Conservation (phyloP, 208 protist genomes). For the Crithidia bombi region DNA sequence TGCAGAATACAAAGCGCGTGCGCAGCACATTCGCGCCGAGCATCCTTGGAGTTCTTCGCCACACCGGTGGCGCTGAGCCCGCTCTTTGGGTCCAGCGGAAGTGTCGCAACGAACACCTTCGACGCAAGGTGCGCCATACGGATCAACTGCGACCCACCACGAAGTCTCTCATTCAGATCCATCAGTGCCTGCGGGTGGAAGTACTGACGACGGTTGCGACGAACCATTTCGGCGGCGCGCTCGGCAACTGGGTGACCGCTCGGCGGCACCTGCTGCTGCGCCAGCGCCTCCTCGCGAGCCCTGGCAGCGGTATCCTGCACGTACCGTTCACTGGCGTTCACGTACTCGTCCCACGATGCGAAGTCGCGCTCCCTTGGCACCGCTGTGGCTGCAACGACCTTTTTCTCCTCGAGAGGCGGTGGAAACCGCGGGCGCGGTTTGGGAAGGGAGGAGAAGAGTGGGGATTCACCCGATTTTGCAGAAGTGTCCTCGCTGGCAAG, state of each 20-base stretch:
- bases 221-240: conserved; percentile 45
- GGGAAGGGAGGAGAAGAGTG: neutral
- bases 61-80: conserved; percentile 60
- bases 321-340: conserved; percentile 43
- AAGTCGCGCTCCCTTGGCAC: conserved; percentile 33
- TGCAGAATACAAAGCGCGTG: conserved; percentile 66
- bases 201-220: conserved; percentile 22
- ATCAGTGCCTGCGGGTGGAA: conserved; percentile 35
- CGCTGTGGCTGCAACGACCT: neutral
- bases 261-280: conserved; percentile 38
- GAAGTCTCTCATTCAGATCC: conserved; percentile 53
- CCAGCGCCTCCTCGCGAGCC: conserved; percentile 22
- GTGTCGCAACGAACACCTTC: conserved; percentile 53
- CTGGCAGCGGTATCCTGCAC: conserved; percentile 22
- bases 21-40: conserved; percentile 63
- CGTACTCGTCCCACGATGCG: conserved; percentile 46
- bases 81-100: conserved; percentile 43
- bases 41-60: conserved; percentile 42
- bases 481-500: conserved; percentile 29
- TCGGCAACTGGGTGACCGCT: conserved; percentile 58
- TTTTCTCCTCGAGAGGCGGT: conserved; percentile 27
- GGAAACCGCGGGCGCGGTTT: neutral
- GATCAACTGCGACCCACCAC: conserved; percentile 44
- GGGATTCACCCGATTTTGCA: neutral
- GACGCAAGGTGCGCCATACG: conserved; percentile 24